A percentile compares a stretch with the other conserved stretches of the same genome.
Evolutionary conservation across 2,329 filamentous ascomycete genomes (phyloP).

Genomic region (Incumbomyces delicatus): DNA sequence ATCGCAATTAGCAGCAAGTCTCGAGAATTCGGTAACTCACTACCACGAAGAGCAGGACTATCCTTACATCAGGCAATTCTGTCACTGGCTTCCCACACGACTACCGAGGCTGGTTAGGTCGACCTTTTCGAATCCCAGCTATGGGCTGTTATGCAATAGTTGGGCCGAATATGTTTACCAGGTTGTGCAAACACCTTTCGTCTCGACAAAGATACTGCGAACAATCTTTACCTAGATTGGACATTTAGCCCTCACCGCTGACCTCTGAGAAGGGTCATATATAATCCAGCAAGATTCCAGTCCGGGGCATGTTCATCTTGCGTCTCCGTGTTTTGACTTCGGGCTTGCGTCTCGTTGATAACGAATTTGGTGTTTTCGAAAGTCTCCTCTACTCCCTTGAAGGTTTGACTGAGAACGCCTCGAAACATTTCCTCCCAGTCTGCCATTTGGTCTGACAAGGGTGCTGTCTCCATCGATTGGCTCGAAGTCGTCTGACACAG

Average conservation of each 20-base stretch:
- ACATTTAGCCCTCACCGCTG: background rate
- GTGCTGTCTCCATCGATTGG: background rate
- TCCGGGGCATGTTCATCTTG: conserved; percentile 1
- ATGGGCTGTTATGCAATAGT: too few species aligned
- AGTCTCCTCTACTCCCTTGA: conserved; percentile 12
- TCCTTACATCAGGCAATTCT: too few species aligned
- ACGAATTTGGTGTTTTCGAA: conserved; percentile 8
- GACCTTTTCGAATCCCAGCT: too few species aligned
- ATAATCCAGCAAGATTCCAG: conserved; percentile 15
- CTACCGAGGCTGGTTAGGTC: too few species aligned
- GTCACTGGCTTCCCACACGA: too few species aligned
- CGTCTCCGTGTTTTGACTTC: background rate
- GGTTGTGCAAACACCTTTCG: too few species aligned
- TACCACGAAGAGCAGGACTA: too few species aligned
- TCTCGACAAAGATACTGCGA: too few species aligned
- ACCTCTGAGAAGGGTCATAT: conserved; percentile 16
- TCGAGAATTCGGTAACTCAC: too few species aligned
- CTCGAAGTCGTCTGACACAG: conserved; percentile 7
- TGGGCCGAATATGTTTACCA: too few species aligned
- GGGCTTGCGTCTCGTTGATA: conserved; percentile 8
- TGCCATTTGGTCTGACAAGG: conserved; percentile 6
- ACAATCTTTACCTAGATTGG: too few species aligned
- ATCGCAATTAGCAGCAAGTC: too few species aligned
- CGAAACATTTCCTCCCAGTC: conserved; percentile 14
- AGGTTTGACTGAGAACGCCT: conserved; percentile 11